Conservation (phyloP, 495 filamentous ascomycete genomes). For the Penicillium goetzii region DNA sequence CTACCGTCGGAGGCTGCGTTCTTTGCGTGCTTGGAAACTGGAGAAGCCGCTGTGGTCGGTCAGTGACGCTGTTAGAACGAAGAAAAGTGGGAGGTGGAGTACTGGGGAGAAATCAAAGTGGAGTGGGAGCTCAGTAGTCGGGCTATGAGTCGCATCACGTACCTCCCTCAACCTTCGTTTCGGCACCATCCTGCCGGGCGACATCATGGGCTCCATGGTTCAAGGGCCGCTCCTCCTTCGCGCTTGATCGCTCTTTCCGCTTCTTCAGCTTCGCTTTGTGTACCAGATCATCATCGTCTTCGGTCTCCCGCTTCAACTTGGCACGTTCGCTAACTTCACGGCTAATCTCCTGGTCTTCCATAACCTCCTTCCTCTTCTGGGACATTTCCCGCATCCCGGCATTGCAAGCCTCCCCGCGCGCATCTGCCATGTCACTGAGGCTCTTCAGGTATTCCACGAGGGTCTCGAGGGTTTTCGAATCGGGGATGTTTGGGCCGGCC, state of each 20-base stretch:
- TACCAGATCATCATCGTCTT: conserved; percentile 58
- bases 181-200: conserved; percentile 68
- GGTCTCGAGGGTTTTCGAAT: conserved; percentile 71
- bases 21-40: conserved; percentile 54
- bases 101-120: conserved; percentile 21
- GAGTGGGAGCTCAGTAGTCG: conserved; percentile 8
- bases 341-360: conserved; percentile 55
- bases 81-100: conserved; percentile 18
- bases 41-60: conserved; percentile 42
- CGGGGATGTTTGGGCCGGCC: conserved; percentile 69
- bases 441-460: conserved; percentile 68
- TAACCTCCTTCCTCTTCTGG: conserved; percentile 61
- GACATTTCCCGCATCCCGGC: conserved; percentile 73
- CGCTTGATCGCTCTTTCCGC: conserved; percentile 53
- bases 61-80: conserved; percentile 23
- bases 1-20: conserved; percentile 62
- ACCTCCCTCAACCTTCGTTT: conserved; percentile 62
- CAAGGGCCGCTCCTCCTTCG: conserved; percentile 60
- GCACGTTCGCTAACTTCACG: conserved; percentile 48
- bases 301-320: conserved; percentile 55
- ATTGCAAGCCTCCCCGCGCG: conserved; percentile 65
- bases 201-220: conserved; percentile 65
- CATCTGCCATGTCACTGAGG: conserved; percentile 67
- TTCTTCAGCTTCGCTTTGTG: conserved; percentile 56
- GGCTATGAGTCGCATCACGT: conserved; percentile 37